Evolutionary conservation across 2,329 filamentous ascomycete genomes (phyloP).

Genomic region (Alternaria hordeiaustralica): DNA sequence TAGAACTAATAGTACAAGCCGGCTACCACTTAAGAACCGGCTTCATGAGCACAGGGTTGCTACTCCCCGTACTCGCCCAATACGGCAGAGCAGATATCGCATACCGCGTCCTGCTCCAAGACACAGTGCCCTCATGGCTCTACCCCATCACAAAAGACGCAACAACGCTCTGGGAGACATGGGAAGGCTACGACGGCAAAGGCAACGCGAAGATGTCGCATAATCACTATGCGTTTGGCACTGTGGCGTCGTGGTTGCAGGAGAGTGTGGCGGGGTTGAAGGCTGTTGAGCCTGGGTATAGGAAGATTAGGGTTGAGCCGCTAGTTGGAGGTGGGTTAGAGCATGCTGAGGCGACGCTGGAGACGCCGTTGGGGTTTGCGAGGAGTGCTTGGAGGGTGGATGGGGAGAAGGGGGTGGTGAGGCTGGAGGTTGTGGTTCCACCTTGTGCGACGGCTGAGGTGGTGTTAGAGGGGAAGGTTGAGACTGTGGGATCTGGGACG

Average conservation of each 20-base stretch:
- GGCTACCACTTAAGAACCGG: neutral
- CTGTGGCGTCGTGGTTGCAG: neutral
- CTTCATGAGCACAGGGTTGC: neutral
- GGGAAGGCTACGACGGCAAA: neutral
- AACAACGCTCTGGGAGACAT: neutral
- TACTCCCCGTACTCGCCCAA: neutral
- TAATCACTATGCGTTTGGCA: neutral
- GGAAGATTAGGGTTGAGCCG: neutral
- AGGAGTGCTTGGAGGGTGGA: neutral
- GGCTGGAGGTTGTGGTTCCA: neutral
- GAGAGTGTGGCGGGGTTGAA: neutral
- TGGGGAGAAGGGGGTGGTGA: neutral
- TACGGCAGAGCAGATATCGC: neutral
- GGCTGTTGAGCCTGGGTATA: neutral
- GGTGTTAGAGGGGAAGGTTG: neutral
- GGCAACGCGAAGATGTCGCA: neutral
- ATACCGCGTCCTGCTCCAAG: neutral
- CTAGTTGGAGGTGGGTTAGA: neutral
- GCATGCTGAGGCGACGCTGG: neutral
- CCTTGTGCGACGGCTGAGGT: neutral
- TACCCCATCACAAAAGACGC: neutral
- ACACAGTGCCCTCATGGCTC: neutral
- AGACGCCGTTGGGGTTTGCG: neutral
- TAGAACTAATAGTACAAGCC: neutral
- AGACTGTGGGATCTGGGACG: neutral